phyloP scores from a whole-genome alignment of 345 rosid genomes.

The Rubroshorea leprosula region DNA sequence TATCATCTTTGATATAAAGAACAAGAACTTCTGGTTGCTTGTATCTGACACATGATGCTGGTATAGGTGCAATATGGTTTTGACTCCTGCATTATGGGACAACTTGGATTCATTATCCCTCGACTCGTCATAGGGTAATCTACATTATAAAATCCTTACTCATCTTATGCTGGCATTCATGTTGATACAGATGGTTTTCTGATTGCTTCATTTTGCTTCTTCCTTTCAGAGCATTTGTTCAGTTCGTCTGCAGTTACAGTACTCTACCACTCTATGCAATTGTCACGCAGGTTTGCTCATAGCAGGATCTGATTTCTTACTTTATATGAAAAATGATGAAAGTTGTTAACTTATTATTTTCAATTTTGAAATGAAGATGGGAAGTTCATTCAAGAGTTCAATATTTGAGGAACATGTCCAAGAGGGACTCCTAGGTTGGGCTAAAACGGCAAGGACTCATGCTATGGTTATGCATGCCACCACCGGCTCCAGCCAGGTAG shows the following conservation, averaged over 20 bases:
- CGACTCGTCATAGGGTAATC: conserved; percentile 68
- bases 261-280: conserved; percentile 88
- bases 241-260: conserved; percentile 77
- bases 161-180: not conserved
- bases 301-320: not conserved
- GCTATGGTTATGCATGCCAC: conserved; percentile 30
- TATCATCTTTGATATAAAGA: not conserved
- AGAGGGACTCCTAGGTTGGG: conserved; percentile 68
- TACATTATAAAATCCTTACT: not conserved
- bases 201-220: not conserved
- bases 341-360: no score
- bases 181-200: not conserved
- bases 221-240: conserved; percentile 47
- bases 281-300: conserved; percentile 57
- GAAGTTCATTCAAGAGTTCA: conserved; percentile 63
- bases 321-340: not conserved
- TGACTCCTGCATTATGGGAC: conserved; percentile 77
- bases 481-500: conserved; percentile 24
- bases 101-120: conserved; percentile 48
- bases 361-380: conserved; percentile 53
- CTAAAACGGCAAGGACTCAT: conserved; percentile 45
- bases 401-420: conserved; percentile 71
- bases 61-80: conserved; percentile 60
- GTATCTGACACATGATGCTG: not conserved
- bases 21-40: not conserved